These are phyloP conservation scores for Pythium sukuiense DNA, from an alignment of 352 stramenopile genomes.

Conservation along the genomic window DNA sequence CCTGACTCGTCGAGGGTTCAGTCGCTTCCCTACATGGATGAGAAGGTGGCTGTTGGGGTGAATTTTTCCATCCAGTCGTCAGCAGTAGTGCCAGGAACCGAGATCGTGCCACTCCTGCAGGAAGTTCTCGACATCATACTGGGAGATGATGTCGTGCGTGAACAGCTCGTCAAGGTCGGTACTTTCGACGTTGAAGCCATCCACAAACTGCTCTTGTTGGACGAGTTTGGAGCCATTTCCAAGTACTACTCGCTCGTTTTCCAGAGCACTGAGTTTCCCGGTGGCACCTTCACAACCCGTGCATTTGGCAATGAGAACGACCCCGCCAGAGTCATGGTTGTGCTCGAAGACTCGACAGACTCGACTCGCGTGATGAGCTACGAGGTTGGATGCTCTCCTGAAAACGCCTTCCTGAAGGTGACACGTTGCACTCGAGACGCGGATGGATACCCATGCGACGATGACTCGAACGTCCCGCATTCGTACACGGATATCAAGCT, in stretches of 20 bases:
- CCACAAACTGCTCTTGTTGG: conserved; percentile 34
- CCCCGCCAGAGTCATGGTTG: conserved; percentile 25
- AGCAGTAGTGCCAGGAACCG: conserved; percentile 20
- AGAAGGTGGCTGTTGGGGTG: not conserved
- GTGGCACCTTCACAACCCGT: conserved; percentile 32
- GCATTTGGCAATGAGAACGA: conserved; percentile 13
- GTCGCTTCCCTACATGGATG: conserved; percentile 14
- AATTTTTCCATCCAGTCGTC: conserved; percentile 12
- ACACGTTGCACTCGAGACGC: conserved; percentile 22
- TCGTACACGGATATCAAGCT: conserved; percentile 35
- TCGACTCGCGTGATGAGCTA: conserved; percentile 19
- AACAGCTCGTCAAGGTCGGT: conserved; percentile 30
- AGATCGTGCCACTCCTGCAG: conserved; percentile 33
- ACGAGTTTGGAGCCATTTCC: conserved; percentile 33
- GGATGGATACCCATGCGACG: conserved; percentile 39
- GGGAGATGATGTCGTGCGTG: conserved; percentile 21
- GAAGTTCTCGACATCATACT: conserved; percentile 35
- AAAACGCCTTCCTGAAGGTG: conserved; percentile 32
- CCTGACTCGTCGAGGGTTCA: conserved; percentile 26
- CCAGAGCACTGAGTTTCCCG: conserved; percentile 44
- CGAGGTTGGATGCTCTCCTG: conserved; percentile 32
- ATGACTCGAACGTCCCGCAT: conserved; percentile 15
- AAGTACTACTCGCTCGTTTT: conserved; percentile 47
- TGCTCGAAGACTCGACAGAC: conserved; percentile 25
- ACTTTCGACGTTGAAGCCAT: conserved; percentile 42